Percentiles rank a stretch among this genome's conserved stretches.
Conservation (phyloP, 2,329 filamentous ascomycete genomes). For the Clonostachys rhizophaga region DNA sequence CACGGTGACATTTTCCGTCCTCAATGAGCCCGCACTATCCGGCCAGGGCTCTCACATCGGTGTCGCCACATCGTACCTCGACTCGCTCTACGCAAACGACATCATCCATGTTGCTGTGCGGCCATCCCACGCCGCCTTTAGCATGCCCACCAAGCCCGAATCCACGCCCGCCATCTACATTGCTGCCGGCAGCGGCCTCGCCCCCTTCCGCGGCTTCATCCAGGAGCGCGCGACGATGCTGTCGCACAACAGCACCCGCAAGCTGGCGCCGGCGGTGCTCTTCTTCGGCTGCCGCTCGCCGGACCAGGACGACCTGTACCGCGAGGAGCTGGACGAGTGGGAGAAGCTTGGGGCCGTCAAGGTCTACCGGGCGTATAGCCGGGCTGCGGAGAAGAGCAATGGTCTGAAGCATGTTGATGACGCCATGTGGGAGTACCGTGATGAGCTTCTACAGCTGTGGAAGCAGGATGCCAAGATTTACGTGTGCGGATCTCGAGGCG, state of each 20-base stretch:
- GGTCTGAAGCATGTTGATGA: slow-evolving; percentile 35
- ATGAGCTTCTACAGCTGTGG: slow-evolving; percentile 25
- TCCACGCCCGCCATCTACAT: slow-evolving; percentile 40
- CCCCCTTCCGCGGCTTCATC: slow-evolving; percentile 55
- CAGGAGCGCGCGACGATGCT: slow-evolving; percentile 47
- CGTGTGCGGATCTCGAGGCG: slow-evolving; percentile 51
- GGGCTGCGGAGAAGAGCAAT: slow-evolving; percentile 24
- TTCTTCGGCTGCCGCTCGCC: slow-evolving; percentile 42
- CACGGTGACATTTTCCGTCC: slow-evolving; percentile 60
- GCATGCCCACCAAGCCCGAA: slow-evolving; percentile 32
- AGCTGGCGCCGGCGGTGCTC: slow-evolving; percentile 48
- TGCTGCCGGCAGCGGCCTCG: slow-evolving; percentile 45
- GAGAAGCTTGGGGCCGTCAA: slow-evolving; percentile 41
- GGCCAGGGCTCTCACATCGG: slow-evolving; percentile 42
- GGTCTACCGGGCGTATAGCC: slow-evolving; percentile 48
- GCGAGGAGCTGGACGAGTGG: slow-evolving; percentile 38
- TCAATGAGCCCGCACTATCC: slow-evolving; percentile 45
- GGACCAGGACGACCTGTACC: slow-evolving; percentile 39
- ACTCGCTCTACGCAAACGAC: slow-evolving; percentile 32
- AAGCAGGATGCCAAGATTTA: slow-evolving; percentile 43
- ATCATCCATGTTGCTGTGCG: slow-evolving; percentile 39
- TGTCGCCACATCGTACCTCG: slow-evolving; percentile 55
- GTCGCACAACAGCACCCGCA: slow-evolving; percentile 25
- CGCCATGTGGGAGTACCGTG: slow-evolving; percentile 18
- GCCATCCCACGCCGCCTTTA: slow-evolving; percentile 29